phyloP scores from a whole-genome alignment of 2,329 filamentous ascomycete species.

The Akanthomyces dipterigenus region DNA sequence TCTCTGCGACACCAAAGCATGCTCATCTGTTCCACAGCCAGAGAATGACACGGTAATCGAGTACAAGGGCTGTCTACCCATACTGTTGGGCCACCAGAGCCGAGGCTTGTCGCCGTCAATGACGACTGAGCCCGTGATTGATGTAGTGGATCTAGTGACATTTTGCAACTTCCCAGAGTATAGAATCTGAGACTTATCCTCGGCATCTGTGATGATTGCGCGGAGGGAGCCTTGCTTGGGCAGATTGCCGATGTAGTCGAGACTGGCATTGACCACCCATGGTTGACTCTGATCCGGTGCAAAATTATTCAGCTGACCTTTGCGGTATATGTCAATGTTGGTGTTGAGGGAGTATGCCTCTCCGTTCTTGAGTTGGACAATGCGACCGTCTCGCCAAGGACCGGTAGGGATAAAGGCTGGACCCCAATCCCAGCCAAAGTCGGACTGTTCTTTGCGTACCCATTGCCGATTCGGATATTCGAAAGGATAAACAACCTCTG shows the following conservation, averaged over 20 bases:
- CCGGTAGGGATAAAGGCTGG: conserved; percentile 54
- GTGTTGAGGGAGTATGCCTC: conserved; percentile 39
- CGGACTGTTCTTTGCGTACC: conserved; percentile 54
- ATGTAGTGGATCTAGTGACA: conserved; percentile 32
- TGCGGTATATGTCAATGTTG: conserved; percentile 50
- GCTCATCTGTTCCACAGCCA: neutral
- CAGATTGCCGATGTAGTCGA: conserved; percentile 48
- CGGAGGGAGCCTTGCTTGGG: conserved; percentile 34
- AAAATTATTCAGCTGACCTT: conserved; percentile 51
- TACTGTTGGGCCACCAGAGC: conserved; percentile 54
- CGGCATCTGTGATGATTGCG: conserved; percentile 38
- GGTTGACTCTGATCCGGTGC: conserved; percentile 48
- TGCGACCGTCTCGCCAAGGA: conserved; percentile 53
- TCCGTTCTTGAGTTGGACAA: conserved; percentile 41
- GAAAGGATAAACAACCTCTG: neutral
- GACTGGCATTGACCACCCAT: conserved; percentile 55
- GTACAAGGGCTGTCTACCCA: conserved; percentile 53
- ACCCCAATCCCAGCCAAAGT: conserved; percentile 61
- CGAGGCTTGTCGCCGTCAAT: conserved; percentile 39
- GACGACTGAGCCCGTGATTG: conserved; percentile 41
- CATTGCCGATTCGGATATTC: conserved; percentile 10
- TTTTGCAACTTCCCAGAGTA: conserved; percentile 27
- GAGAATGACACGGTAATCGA: conserved; percentile 36
- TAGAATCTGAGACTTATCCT: conserved; percentile 22
- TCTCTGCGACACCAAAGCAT: conserved; percentile 38